These are phyloP conservation scores for Musa acuminata DNA, from an alignment of 176 grass and related monocot species.

Conservation along the genomic window DNA sequence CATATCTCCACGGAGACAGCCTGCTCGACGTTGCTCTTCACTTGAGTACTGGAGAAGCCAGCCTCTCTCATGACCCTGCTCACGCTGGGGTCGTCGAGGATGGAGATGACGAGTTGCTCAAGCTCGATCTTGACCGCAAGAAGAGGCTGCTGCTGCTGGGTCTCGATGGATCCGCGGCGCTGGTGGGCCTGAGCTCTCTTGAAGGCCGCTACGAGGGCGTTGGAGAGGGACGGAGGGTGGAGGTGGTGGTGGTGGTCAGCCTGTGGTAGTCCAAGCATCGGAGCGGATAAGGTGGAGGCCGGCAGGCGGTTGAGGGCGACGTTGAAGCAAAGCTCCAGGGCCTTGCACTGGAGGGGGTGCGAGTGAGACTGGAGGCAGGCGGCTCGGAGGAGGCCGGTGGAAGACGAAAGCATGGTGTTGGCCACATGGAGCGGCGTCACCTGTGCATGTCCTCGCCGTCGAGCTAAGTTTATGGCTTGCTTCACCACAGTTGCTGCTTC, in stretches of 20 bases:
- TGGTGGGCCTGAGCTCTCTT: conserved; percentile 94
- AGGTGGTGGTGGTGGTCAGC: conserved; percentile 25
- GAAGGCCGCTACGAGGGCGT: conserved; percentile 87
- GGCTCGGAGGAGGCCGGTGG: conserved; percentile 50
- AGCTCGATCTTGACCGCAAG: conserved; percentile 84
- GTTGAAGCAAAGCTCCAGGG: conserved; percentile 95
- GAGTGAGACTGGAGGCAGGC: conserved; percentile 81
- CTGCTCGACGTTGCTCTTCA: conserved; percentile 88
- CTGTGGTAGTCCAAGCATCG: conserved; percentile 32
- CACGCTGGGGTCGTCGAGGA: conserved; percentile 92
- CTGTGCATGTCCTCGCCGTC: conserved; percentile 72
- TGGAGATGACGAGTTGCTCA: conserved; percentile 88
- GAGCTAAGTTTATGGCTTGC: conserved; percentile 67
- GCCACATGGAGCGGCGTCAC: conserved; percentile 95
- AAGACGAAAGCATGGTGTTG: conserved; percentile 68
- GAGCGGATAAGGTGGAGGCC: conserved; percentile 39
- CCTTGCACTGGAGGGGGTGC: conserved; percentile 90
- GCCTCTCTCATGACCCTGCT: conserved; percentile 97
- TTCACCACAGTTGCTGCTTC: conserved; percentile 65
- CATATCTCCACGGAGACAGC: conserved; percentile 32
- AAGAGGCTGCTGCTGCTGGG: conserved; percentile 74
- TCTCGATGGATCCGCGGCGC: conserved; percentile 64
- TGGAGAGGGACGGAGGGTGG: conserved; percentile 66
- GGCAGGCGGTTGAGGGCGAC: conserved; percentile 86
- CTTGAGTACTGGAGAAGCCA: conserved; percentile 86